Evolutionary conservation across 2,329 filamentous ascomycete genomes (phyloP), one percentile per base, ranked within the genome.

Genomic region (Xylaria multiplex): DNA sequence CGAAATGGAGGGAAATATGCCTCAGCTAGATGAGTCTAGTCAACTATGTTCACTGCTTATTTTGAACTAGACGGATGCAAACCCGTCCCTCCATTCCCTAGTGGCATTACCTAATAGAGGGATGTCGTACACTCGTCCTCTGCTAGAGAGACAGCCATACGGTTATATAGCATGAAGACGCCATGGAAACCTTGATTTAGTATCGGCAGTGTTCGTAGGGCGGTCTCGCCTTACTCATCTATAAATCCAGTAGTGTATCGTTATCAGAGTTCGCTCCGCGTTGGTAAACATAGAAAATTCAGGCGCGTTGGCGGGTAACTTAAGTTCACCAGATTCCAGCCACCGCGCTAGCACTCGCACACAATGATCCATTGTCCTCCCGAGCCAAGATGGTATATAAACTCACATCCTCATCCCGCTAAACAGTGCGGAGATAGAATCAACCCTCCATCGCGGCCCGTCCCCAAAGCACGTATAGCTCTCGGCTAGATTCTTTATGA

Each of bases 401-500:
- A 40, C 3, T 61, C 57, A 61, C 22, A 55, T 24, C 7, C 5
- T 40, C 55, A 54, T 48, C 40, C 54, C 48, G 32, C 54, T 58
- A 16, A 72, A 69, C 35, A 74, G 35, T 16, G 65, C 58, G 16
- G 65, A 66, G 11, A 72, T 43, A 3, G 24, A 22, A 35, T 73
- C 70, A 6, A 62, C 43, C 22, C 61, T 67, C 74, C 74, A 76
- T 27, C 71, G 67, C n/a, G 74, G 75, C 22, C 74, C 74, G 56
- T 75, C 62, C 1, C 74, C 75, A 37, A 75, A 75, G 40, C 75
- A 76, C 2, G 69, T 67, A 55, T 60, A 75, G n/a, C 54, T 70
- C 49, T 63, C 69, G 2, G 70, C 66, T 3, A 76, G 50, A 14
- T 65, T 70, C 37, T 70, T 64, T 8, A 76, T 58, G 9, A 67